Conservation (phyloP, 1,139 yeast genomes). For the Hyphopichia burtonii region DNA sequence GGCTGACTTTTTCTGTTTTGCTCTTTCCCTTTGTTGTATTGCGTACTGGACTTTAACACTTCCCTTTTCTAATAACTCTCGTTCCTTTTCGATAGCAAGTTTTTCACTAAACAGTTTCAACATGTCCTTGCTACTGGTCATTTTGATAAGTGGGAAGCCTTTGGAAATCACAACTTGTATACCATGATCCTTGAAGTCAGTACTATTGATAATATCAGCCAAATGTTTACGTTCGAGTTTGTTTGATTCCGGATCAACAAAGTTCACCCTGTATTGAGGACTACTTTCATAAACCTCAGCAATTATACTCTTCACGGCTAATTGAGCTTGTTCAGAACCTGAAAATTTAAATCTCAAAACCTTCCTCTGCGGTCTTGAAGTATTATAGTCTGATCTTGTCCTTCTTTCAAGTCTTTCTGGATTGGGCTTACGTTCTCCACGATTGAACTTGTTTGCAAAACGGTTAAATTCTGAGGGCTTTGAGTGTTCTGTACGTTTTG, state of each 20-base stretch:
- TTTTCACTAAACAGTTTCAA: conserved; percentile 29
- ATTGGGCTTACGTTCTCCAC: conserved; percentile 2
- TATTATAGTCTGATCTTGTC: background rate
- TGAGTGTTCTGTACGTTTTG: background rate
- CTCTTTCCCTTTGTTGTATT: conserved; percentile 25
- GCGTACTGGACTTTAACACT: conserved; percentile 32
- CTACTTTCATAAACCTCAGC: conserved; percentile 21
- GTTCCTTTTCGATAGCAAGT: conserved; percentile 31
- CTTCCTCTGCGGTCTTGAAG: conserved; percentile 4
- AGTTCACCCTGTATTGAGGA: conserved; percentile 26
- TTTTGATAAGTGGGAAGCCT: conserved; percentile 29
- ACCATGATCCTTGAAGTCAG: conserved; percentile 32
- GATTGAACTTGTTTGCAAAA: conserved; percentile 9
- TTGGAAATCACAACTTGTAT: conserved; percentile 23
- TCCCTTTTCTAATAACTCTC: conserved; percentile 34
- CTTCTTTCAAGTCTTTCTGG: background rate
- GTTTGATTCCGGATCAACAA: conserved; percentile 23
- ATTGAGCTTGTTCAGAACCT: conserved; percentile 23
- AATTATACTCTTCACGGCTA: conserved; percentile 31
- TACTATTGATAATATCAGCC: conserved; percentile 27
- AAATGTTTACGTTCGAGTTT: conserved; percentile 23
- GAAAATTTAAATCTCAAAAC: conserved; percentile 14
- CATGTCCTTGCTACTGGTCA: conserved; percentile 32
- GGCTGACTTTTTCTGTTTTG: conserved; percentile 37
- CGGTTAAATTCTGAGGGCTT: conserved; percentile 4